Evolutionary conservation across 306 rosid genomes (phyloP), one percentile per base, ranked within the genome.

Genomic region (Vachellia collinsii): DNA sequence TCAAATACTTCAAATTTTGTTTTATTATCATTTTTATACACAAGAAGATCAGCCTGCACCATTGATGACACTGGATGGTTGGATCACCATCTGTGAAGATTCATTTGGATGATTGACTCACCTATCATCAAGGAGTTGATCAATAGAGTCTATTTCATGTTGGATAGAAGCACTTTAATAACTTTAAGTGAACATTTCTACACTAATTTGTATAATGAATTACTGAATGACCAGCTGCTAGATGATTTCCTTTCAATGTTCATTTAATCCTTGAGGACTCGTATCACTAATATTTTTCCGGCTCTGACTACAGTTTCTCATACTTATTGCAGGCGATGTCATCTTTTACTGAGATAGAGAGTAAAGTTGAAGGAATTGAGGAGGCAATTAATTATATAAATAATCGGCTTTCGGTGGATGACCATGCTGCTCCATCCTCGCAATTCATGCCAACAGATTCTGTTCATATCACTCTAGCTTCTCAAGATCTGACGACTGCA

Each of bases 321-420:
- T 69, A 66, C 78, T 74, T 79, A 65, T 86, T 87, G 88, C 94
- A 95, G 97, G 97, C 94, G 56, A 65, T 93, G 61, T 85, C 92
- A 47, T 79, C 80, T 43, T 81, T 89, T 80, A 90, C 48, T 72
- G 91, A 88, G 84, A 81, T 83, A 74, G 94, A 85, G 58, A 80
- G 69, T 74, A 87, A 84, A 77, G 62, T 85, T 48, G 93, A 88
- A 80, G 86, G 80, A 71, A 86, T 86, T 75, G 97, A 91, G 79
- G 99, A 95, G 70, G 93, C 93, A 58, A 87, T 93, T 75, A 90
- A 86, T 79, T 92, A 87, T 85, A 90, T 95, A 51, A 90, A 87
- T 81, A 83, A 79, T 81, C 83, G 61, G 87, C 88, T 95, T 84
- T 87, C 89, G 6, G 87, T 81, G 62, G 91, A 89, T 76, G 91